phyloP scores from a whole-genome alignment of 169 alveolate genomes.

The Plasmodium yoelii region DNA sequence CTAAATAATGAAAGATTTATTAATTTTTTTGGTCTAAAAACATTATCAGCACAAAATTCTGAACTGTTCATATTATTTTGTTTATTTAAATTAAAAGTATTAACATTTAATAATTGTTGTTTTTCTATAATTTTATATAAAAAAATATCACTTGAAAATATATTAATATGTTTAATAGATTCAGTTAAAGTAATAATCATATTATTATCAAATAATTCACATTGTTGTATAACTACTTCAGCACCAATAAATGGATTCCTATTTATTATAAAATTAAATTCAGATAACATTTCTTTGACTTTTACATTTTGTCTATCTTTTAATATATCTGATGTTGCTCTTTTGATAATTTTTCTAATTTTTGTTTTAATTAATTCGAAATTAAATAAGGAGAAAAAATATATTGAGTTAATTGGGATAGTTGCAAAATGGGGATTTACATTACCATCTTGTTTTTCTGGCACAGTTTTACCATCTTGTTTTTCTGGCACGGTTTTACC shows the following conservation, averaged over 20 bases:
- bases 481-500: neutral
- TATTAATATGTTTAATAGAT: constrained; percentile 44
- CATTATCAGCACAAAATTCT: constrained; percentile 30
- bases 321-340: constrained; percentile 52
- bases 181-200: constrained; percentile 71
- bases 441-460: neutral
- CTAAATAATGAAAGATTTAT: constrained; percentile 47
- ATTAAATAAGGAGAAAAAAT: neutral
- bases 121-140: constrained; percentile 55
- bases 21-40: constrained; percentile 48
- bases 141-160: constrained; percentile 53
- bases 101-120: constrained; percentile 57
- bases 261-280: constrained; percentile 22
- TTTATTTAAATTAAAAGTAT: constrained; percentile 39
- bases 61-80: constrained; percentile 34
- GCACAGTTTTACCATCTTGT: too few species aligned
- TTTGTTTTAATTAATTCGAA: constrained; percentile 25
- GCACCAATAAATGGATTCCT: constrained; percentile 50
- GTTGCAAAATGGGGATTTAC: neutral
- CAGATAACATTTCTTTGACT: constrained; percentile 20
- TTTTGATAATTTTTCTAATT: constrained; percentile 53
- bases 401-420: neutral
- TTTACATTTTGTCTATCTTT: constrained; percentile 44
- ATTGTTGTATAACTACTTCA: constrained; percentile 42
- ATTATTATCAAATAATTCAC: constrained; percentile 57